Conservation (phyloP, 2,329 filamentous ascomycete species). For the Aureobasidium sp. region DNA sequence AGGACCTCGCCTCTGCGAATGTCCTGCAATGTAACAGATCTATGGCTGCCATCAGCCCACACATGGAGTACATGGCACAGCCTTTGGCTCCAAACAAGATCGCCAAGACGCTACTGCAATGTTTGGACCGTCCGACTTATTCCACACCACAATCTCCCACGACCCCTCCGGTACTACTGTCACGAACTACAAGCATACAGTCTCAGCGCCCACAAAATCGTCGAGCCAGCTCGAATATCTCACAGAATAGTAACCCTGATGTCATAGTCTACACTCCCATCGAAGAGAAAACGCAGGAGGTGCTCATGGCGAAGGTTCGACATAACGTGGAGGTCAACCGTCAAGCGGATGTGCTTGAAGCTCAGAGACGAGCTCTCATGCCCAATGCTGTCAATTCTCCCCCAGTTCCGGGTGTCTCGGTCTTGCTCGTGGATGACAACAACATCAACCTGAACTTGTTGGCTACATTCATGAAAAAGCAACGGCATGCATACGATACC, state of each 20-base stretch:
- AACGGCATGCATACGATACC: conserved; percentile 11
- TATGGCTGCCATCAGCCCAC: not conserved
- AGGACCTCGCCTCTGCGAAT: conserved; percentile 3
- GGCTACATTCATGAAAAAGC: conserved; percentile 18
- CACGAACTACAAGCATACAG: not conserved
- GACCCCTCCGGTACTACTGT: not conserved
- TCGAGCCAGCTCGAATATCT: not conserved
- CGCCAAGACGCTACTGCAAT: conserved; percentile 14
- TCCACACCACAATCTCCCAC: not conserved
- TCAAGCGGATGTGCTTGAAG: not conserved
- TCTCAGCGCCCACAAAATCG: not conserved
- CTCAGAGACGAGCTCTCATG: not conserved
- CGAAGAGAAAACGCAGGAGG: not conserved
- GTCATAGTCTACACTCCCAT: not conserved
- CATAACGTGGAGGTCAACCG: not conserved
- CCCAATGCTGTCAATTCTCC: not conserved
- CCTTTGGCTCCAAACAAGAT: conserved; percentile 8
- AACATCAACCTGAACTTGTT: conserved; percentile 23
- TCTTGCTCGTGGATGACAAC: conserved; percentile 28
- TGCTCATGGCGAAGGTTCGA: not conserved
- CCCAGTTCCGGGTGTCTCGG: not conserved
- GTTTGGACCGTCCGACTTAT: conserved; percentile 12
- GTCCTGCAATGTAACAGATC: not conserved
- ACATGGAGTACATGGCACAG: conserved; percentile 7
- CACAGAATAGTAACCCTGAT: not conserved